These are phyloP conservation scores for Penicillium sp. DNA, from an alignment of 2,329 filamentous ascomycete genomes.

Conservation along the genomic window DNA sequence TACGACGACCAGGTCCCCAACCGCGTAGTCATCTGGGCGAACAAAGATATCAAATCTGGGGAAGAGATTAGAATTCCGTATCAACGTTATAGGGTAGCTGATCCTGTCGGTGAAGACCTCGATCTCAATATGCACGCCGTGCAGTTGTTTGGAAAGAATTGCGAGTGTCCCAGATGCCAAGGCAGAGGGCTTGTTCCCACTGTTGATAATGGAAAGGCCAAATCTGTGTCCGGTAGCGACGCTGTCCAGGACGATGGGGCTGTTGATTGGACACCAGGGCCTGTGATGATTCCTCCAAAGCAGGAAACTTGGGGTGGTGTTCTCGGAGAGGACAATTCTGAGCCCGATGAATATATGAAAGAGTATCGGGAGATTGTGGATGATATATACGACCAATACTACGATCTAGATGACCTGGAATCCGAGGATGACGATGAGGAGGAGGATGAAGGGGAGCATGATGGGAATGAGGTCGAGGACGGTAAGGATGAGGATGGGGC, in stretches of 20 bases:
- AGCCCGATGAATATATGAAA: not conserved
- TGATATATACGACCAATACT: not conserved
- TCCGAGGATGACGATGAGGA: not conserved
- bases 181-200: not conserved
- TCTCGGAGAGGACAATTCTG: not conserved
- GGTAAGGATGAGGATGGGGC: not conserved
- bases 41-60: conserved; percentile 19
- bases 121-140: conserved; percentile 4
- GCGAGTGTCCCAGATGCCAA: conserved; percentile 10
- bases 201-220: not conserved
- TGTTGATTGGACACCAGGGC: not conserved
- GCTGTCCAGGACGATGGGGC: not conserved
- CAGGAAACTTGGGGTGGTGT: not conserved
- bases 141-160: conserved; percentile 17
- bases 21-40: conserved; percentile 31
- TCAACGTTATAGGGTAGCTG: conserved; percentile 6
- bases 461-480: not conserved
- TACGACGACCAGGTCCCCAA: conserved; percentile 30
- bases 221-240: not conserved
- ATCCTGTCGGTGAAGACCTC: not conserved
- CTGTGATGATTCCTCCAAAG: not conserved
- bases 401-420: not conserved
- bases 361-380: not conserved
- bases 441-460: not conserved
- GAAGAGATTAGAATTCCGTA: conserved; percentile 31